phyloP scores from a whole-genome alignment of 148 eudicot species.

The Talinum fruticosum region DNA sequence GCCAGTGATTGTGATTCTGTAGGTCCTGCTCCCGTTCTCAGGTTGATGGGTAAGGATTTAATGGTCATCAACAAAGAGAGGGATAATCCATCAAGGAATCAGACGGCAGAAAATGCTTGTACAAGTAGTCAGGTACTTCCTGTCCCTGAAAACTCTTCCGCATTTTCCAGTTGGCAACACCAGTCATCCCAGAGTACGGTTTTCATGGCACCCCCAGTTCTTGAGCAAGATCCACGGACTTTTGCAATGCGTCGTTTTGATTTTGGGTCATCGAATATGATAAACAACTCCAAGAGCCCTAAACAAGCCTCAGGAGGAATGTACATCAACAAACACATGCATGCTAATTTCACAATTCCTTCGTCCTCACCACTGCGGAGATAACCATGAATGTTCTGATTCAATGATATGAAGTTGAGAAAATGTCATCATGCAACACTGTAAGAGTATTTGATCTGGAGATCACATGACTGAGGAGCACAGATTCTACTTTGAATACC shows the following conservation, averaged over 20 bases:
- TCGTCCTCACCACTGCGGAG: slow-evolving; percentile 17
- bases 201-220: slow-evolving; percentile 13
- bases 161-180: slow-evolving; percentile 17
- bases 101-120: slow-evolving; percentile 9
- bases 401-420: background rate
- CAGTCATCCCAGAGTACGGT: slow-evolving; percentile 15
- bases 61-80: slow-evolving; percentile 66
- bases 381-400: slow-evolving; percentile 5
- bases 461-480: background rate
- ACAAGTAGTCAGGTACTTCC: slow-evolving; percentile 12
- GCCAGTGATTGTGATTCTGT: slow-evolving; percentile 41
- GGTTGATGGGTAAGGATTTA: slow-evolving; percentile 90
- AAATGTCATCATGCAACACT: background rate
- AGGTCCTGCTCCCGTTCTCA: slow-evolving; percentile 54
- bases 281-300: slow-evolving; percentile 9
- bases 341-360: slow-evolving; percentile 18
- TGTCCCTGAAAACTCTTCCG: slow-evolving; percentile 12
- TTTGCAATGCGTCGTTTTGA: slow-evolving; percentile 19
- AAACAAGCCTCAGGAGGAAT: slow-evolving; percentile 14
- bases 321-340: slow-evolving; percentile 12
- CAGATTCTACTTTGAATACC: background rate
- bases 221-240: slow-evolving; percentile 16
- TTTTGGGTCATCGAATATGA: slow-evolving; percentile 24
- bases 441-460: background rate
- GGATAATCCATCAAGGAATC: slow-evolving; percentile 23